Conservation (phyloP, 2,329 filamentous ascomycete genomes). For the Tolypocladium guangdongense region DNA sequence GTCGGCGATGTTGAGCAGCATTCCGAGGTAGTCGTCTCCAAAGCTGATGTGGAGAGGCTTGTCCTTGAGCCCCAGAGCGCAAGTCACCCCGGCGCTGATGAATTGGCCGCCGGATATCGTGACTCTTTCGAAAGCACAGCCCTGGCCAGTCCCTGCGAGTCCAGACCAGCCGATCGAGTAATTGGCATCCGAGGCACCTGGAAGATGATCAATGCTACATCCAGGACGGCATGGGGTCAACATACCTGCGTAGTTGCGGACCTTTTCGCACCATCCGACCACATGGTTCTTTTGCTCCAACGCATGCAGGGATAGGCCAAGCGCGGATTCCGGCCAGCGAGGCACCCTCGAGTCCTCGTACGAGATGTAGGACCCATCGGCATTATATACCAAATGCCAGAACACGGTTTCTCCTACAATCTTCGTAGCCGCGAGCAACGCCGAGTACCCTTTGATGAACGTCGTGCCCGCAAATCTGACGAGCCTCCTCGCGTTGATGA, state of each 20-base stretch:
- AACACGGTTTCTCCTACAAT: neutral
- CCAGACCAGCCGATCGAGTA: neutral
- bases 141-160: neutral
- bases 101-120: neutral
- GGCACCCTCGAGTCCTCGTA: neutral
- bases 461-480: neutral
- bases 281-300: neutral
- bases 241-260: no score
- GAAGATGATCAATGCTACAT: neutral
- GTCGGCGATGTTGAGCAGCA: neutral
- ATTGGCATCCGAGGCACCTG: neutral
- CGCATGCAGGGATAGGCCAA: neutral
- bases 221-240: no score
- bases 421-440: neutral
- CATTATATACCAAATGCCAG: neutral
- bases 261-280: no score
- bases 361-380: neutral
- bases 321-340: neutral
- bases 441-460: neutral
- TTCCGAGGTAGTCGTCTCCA: neutral
- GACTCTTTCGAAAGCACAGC: neutral
- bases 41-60: neutral
- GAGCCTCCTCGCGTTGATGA: neutral
- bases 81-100: neutral
- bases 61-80: neutral